phyloP scores from a whole-genome alignment of 495 filamentous ascomycete species.

The Talaromyces liani region DNA sequence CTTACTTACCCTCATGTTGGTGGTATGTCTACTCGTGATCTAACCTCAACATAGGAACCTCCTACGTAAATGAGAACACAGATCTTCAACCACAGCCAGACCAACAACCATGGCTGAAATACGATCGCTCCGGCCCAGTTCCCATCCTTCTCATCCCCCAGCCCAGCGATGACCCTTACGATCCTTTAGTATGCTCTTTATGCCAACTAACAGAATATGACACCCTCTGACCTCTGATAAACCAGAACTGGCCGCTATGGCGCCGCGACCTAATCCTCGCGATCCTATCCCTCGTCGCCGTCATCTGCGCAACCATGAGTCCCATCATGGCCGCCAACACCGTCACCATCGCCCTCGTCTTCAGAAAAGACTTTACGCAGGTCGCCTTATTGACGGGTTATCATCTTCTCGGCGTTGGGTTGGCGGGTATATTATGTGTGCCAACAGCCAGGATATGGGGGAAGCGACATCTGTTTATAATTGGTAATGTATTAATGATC shows the following conservation, averaged over 20 bases:
- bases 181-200: slow-evolving; percentile 51
- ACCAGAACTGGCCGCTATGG: slow-evolving; percentile 84
- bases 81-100: slow-evolving; percentile 28
- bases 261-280: slow-evolving; percentile 73
- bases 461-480: slow-evolving; percentile 77
- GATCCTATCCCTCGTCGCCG: slow-evolving; percentile 68
- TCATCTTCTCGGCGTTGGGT: slow-evolving; percentile 74
- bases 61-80: slow-evolving; percentile 53
- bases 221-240: not conserved
- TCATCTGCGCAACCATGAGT: slow-evolving; percentile 72
- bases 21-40: not conserved
- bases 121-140: slow-evolving; percentile 56
- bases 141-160: slow-evolving; percentile 74
- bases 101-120: slow-evolving; percentile 50
- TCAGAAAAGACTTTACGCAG: slow-evolving; percentile 52
- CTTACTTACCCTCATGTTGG: no score
- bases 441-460: slow-evolving; percentile 87
- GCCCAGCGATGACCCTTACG: slow-evolving; percentile 73
- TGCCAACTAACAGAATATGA: not conserved
- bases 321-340: slow-evolving; percentile 87
- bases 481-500: slow-evolving; percentile 70
- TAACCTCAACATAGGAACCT: slow-evolving; percentile 45
- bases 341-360: slow-evolving; percentile 56
- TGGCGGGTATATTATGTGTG: slow-evolving; percentile 76
- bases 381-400: slow-evolving; percentile 83